Percentiles rank a stretch among this genome's conserved stretches.
Conservation (phyloP, 1,284 basidiomycete genomes). For the Sutorius eximius region DNA sequence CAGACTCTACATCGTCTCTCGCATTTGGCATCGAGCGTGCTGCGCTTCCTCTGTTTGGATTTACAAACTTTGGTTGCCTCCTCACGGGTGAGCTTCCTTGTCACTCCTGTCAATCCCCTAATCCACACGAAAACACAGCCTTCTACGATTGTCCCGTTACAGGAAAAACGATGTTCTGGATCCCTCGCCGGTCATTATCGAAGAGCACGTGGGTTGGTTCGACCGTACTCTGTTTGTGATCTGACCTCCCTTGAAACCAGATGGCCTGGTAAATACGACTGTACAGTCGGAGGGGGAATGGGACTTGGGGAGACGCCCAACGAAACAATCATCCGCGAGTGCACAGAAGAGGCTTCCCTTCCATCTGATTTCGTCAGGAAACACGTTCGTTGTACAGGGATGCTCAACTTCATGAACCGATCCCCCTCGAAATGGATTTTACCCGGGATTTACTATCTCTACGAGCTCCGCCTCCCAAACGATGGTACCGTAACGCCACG, state of each 20-base stretch:
- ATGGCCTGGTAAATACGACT: constrained; percentile 44
- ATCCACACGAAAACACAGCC: constrained; percentile 6
- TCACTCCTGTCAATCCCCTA: not conserved
- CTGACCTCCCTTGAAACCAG: constrained; percentile 21
- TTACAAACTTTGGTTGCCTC: constrained; percentile 44
- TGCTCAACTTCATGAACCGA: constrained; percentile 41
- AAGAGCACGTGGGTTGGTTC: constrained; percentile 40
- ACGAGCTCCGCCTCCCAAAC: constrained; percentile 40
- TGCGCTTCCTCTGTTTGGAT: constrained; percentile 44
- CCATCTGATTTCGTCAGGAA: constrained; percentile 34
- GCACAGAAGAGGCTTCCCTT: constrained; percentile 42
- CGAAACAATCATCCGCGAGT: constrained; percentile 41
- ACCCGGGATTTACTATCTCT: constrained; percentile 45
- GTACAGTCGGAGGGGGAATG: constrained; percentile 46
- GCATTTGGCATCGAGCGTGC: constrained; percentile 46
- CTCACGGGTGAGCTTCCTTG: constrained; percentile 35
- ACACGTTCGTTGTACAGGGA: constrained; percentile 35
- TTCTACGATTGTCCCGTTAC: constrained; percentile 26
- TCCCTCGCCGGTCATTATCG: constrained; percentile 40
- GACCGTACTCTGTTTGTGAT: not conserved
- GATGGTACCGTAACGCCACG: constrained; percentile 35
- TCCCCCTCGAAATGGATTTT: constrained; percentile 42
- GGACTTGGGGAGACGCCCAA: constrained; percentile 37
- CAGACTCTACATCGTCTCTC: constrained; percentile 8
- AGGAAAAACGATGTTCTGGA: constrained; percentile 36